Evolutionary conservation across 2,329 filamentous ascomycete species (phyloP), one percentile per base, ranked within the genome.

Genomic region (Phoma sp.): DNA sequence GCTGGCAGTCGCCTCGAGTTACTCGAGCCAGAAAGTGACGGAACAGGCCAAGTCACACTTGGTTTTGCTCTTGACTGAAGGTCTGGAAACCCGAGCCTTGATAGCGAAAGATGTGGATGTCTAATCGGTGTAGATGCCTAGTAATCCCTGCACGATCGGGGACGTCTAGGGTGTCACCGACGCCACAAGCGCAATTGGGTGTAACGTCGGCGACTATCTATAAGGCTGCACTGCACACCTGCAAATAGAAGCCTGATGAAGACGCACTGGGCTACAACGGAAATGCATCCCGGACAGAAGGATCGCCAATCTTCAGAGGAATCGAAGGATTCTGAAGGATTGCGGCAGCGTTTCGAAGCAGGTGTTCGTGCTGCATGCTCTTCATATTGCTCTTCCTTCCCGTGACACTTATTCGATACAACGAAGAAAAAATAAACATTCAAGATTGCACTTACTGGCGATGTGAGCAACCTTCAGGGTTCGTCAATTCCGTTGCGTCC

Each of bases 171-270:
- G 38, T 29, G 31, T 39, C 32, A 43, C 32, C 4, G 35, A 17
- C 38, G 32, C 10, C 19, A 29, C 17, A 17, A 13, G 39, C 38
- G 38, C n/a, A 17, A 10, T 43, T 40, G 33, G 8, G 51, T 55
- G 51, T 49, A 55, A 55, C 51, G 21, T 55, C 51, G 51, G 21
- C 51, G 51, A 49, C 40, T 33, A 10, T 25, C n/a, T 22, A 21
- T 39, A 39, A 32, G 51, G 44, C 51, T 48, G 32, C 29, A 37
- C 21, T 37, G 27, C 10, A 19, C 12, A 22, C 19, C 36, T 38
- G 12, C 19, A 21, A 13, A 15, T 21, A 22, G 17, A 38, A 8
- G 17, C 21, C 19, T 9, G 36, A 10, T 8, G 8, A 9, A 1
- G 9, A 21, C 12, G 9, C 8, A 22, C 10, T 22, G 27, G 22